Evolutionary conservation across 2,329 filamentous ascomycete species (phyloP), one percentile per base, ranked within the genome.

Genomic region (Aspergillus jensenii): DNA sequence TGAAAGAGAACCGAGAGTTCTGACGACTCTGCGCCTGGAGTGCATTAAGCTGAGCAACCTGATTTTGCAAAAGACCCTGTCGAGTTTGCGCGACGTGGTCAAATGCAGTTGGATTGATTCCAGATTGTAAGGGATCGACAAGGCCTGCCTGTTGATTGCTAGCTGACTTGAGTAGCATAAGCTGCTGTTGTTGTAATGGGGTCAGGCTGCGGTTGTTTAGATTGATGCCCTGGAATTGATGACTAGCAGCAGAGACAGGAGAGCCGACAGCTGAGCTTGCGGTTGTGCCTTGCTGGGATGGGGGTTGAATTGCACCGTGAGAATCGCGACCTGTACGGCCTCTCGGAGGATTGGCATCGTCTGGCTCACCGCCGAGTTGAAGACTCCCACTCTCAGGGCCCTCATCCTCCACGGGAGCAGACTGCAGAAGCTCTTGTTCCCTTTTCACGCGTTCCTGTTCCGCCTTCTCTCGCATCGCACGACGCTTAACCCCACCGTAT

Each of bases 321-420:
- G 87, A 84, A 60, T 87, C 83, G 65, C 82, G 78, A 40, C 75
- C 75, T 50, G 85, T 83, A 17, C 80, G 61, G 57, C 68, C 71
- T 53, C 74, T 68, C 0, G 72, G 67, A 5, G 70, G 76, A 21
- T 91, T 88, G 61, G 84, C 82, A 64, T 96, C 91, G 71, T 98
- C 93, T 0, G 93, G 93, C 71, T 98, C 93, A 44, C 93, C 93
- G 57, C 93, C 93, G 17, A 98, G 82, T 58, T 96, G 93, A 58
- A 95, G 81, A 71, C 93, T 98, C 14, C 90, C 90, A 64, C 90
- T 90, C 74, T 95, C 92, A 1, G 87, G 86, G 56, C 89, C 88
- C 57, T 90, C 91, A 62, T 96, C 92, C 27, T 82, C 81, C 45
- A 82, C 80, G 4, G 76, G 74, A 15, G 78, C 74, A 23, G 80